Evolutionary conservation across 208 protist genomes (phyloP).

Genomic region (Trypanosoma brucei): DNA sequence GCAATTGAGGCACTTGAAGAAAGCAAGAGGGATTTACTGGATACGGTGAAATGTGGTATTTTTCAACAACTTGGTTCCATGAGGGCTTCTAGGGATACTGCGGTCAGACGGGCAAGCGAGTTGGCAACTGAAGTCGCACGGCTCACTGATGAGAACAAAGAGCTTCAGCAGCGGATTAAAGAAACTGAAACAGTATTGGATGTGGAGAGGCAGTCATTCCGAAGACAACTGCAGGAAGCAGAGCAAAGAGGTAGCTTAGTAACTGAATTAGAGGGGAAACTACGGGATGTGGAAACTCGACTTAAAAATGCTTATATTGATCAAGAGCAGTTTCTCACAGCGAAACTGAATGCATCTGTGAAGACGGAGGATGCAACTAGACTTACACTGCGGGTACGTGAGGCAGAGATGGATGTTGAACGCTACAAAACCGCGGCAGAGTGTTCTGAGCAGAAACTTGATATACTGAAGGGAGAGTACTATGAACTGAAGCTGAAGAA

Average conservation of each 20-base stretch:
- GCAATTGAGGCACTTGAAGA: slow-evolving; percentile 62
- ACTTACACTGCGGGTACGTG: slow-evolving; percentile 68
- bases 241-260: slow-evolving; percentile 43
- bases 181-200: slow-evolving; percentile 40
- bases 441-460: slow-evolving; percentile 85
- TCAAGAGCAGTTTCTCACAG: slow-evolving; percentile 80
- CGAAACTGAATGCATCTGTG: slow-evolving; percentile 69
- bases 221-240: slow-evolving; percentile 26
- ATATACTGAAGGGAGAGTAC: slow-evolving; percentile 88
- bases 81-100: slow-evolving; percentile 44
- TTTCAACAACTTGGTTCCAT: slow-evolving; percentile 68
- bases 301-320: slow-evolving; percentile 48
- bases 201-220: slow-evolving; percentile 28
- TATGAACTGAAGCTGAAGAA: slow-evolving; percentile 83
- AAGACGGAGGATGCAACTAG: slow-evolving; percentile 82
- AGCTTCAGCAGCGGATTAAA: slow-evolving; percentile 49
- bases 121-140: slow-evolving; percentile 33
- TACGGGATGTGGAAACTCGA: slow-evolving; percentile 50
- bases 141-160: slow-evolving; percentile 46
- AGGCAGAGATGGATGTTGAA: slow-evolving; percentile 73
- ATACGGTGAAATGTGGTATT: slow-evolving; percentile 81
- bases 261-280: slow-evolving; percentile 60
- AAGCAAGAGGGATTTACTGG: slow-evolving; percentile 66
- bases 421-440: slow-evolving; percentile 74
- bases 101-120: slow-evolving; percentile 54